A percentile compares a stretch with the other conserved stretches of the same genome.
Conservation (phyloP, 192 early-diverging fungal species). For the Coemansia sp. region DNA sequence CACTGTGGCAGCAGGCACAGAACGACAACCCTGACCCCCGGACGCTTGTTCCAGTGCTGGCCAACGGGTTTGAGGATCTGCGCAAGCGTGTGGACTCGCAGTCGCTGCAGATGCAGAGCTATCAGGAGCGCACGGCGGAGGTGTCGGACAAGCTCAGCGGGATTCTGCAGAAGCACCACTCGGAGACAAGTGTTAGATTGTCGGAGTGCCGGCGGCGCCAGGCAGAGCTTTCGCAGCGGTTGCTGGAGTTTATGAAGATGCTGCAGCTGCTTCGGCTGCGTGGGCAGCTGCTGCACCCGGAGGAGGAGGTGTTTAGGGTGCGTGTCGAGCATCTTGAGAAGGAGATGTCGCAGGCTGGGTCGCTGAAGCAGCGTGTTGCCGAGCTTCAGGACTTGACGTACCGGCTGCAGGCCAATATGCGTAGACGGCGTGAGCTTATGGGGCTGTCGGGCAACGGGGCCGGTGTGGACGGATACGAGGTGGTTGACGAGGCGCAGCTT, state of each 20-base stretch:
- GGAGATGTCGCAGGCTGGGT: constrained; percentile 72
- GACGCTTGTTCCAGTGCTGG: constrained; percentile 88
- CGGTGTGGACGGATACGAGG: constrained; percentile 52
- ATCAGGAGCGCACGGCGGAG: constrained; percentile 72
- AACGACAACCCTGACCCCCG: constrained; percentile 83
- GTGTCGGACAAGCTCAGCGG: constrained; percentile 57
- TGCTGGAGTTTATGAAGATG: constrained; percentile 83
- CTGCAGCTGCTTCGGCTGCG: constrained; percentile 81
- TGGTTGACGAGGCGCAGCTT: constrained; percentile 58
- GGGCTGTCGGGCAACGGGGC: constrained; percentile 20
- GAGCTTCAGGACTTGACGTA: constrained; percentile 81
- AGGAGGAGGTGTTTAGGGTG: constrained; percentile 77
- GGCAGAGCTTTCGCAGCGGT: constrained; percentile 68
- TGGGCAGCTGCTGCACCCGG: constrained; percentile 75
- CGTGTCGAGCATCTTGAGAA: constrained; percentile 72
- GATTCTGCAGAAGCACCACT: constrained; percentile 63
- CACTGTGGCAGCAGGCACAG: constrained; percentile 80
- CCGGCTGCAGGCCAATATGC: constrained; percentile 60
- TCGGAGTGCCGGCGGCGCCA: constrained; percentile 79
- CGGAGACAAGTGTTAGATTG: constrained; percentile 70
- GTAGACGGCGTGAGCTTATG: constrained; percentile 31
- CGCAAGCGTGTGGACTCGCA: constrained; percentile 82
- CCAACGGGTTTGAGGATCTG: constrained; percentile 86
- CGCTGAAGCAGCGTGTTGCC: constrained; percentile 77
- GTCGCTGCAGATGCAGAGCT: constrained; percentile 62